A percentile compares a stretch with the other conserved stretches of the same genome.
These are phyloP conservation scores for Phaeotremella fagi DNA, from an alignment of 768 basidiomycete genomes.

Conservation along the genomic window DNA sequence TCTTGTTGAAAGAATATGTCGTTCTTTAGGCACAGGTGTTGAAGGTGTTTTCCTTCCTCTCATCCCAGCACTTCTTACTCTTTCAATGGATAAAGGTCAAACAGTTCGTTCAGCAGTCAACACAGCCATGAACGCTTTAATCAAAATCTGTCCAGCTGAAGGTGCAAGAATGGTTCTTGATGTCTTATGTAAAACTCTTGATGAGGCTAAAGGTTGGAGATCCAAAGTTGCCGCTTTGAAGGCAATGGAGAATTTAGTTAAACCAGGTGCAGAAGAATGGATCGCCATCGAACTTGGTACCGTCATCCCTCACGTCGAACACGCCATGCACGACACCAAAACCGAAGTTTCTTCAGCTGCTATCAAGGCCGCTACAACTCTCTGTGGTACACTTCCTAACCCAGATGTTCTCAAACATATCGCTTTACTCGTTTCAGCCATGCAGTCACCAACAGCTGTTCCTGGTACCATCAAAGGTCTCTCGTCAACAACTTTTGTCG, in stretches of 20 bases:
- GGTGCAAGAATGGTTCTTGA: constrained; percentile 65
- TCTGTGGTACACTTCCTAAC: constrained; percentile 88
- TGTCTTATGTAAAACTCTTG: constrained; percentile 57
- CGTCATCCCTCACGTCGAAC: constrained; percentile 79
- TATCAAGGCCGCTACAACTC: constrained; percentile 77
- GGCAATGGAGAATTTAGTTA: constrained; percentile 69
- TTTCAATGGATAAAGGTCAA: constrained; percentile 90
- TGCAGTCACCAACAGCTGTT: constrained; percentile 80
- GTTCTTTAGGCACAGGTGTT: constrained; percentile 54
- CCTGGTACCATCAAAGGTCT: constrained; percentile 90
- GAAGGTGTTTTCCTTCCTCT: constrained; percentile 73
- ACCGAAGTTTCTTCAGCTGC: constrained; percentile 83
- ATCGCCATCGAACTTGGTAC: constrained; percentile 78
- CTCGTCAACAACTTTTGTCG: constrained; percentile 91
- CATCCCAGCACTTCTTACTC: constrained; percentile 64
- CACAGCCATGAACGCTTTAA: constrained; percentile 71
- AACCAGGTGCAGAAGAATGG: constrained; percentile 53
- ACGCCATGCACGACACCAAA: constrained; percentile 95
- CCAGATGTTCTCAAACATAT: constrained; percentile 87
- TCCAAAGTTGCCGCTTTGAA: constrained; percentile 91
- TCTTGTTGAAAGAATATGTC: constrained; percentile 45
- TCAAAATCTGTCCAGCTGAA: constrained; percentile 80
- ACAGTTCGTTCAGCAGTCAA: constrained; percentile 79
- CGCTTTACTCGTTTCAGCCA: constrained; percentile 73
- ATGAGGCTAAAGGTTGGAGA: constrained; percentile 79